Evolutionary conservation across 2,329 filamentous ascomycete genomes (phyloP).

Genomic region (Neofusicoccum ribis): DNA sequence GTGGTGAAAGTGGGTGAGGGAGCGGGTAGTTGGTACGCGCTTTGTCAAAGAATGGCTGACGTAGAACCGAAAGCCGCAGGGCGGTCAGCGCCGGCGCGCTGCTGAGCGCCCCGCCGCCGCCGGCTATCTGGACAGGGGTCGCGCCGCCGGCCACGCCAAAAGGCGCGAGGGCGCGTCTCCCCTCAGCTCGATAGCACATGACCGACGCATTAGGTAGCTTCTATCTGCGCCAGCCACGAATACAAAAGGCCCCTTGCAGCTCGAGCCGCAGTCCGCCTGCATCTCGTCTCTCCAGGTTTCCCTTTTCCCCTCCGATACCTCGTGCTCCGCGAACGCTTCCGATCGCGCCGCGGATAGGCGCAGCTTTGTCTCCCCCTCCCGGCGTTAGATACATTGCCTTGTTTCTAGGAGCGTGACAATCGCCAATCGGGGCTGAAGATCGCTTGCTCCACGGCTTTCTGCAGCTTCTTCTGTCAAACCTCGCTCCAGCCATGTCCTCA

Average conservation of each 20-base stretch:
- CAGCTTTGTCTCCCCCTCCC: constrained; percentile 7
- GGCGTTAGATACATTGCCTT: constrained; percentile 15
- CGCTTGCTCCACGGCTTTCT: neutral
- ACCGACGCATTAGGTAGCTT: constrained; percentile 11
- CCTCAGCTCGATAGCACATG: neutral
- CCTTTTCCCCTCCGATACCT: neutral
- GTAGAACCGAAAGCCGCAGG: neutral
- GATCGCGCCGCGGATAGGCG: constrained; percentile 5
- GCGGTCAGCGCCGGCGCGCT: neutral
- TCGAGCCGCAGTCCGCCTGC: constrained; percentile 10
- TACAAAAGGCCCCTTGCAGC: constrained; percentile 19
- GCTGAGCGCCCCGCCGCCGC: neutral
- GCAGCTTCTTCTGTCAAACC: neutral
- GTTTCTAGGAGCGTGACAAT: constrained; percentile 11
- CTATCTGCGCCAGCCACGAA: constrained; percentile 14
- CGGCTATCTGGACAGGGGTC: neutral
- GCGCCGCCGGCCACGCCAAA: constrained; percentile 1
- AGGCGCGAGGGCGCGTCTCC: neutral
- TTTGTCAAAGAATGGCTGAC: constrained; percentile 5
- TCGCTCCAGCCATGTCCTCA: constrained; percentile 15
- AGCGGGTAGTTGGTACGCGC: neutral
- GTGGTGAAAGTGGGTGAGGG: neutral
- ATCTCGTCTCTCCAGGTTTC: neutral
- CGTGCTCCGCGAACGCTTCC: neutral
- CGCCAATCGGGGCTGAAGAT: neutral